Conservation (phyloP, 768 basidiomycete genomes). For the Termitomyces eurrhizus region DNA sequence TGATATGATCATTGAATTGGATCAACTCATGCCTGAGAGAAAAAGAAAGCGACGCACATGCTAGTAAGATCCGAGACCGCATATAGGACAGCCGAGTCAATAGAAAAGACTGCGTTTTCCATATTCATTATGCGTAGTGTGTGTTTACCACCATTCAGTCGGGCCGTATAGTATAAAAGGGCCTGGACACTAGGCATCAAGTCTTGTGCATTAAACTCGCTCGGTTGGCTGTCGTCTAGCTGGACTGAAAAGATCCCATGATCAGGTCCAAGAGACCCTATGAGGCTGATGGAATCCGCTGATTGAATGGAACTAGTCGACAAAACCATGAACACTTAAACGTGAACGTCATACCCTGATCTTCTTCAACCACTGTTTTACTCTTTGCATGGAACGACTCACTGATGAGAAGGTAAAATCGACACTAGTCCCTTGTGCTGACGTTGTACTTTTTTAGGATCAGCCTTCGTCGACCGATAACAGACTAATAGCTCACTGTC, state of each 20-base stretch:
- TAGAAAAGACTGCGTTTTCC: background rate
- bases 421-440: background rate
- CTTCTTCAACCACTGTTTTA: background rate
- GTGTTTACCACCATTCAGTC: background rate
- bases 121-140: background rate
- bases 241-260: slow-evolving; percentile 7
- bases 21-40: background rate
- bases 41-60: background rate
- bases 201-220: background rate
- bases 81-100: background rate
- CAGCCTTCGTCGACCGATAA: background rate
- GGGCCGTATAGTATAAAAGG: background rate
- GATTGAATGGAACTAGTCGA: background rate
- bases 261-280: slow-evolving; percentile 3
- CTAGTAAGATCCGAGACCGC: background rate
- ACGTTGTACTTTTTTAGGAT: background rate
- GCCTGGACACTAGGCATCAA: background rate
- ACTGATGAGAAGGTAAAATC: slow-evolving; percentile 2
- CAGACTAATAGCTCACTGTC: background rate
- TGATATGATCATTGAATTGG: background rate
- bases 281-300: background rate
- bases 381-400: background rate
- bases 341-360: background rate
- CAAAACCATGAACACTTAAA: no score
- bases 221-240: background rate